phyloP scores from a whole-genome alignment of 108 stramenopile genomes.

The Cyclotella atomus region DNA sequence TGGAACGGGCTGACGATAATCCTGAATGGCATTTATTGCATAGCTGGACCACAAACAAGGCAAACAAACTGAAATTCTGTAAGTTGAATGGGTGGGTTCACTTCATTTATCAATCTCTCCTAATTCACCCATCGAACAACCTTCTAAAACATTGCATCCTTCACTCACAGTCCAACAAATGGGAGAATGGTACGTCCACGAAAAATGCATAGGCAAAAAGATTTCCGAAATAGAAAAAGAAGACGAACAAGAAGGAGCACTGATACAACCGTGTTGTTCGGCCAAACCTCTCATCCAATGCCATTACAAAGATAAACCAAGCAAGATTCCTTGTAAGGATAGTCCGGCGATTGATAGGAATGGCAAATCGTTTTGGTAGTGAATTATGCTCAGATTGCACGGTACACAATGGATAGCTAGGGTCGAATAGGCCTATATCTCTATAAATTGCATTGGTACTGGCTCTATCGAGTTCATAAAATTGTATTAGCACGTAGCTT shows the following conservation, averaged over 20 bases:
- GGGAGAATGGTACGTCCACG: constrained; percentile 77
- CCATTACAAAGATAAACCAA: constrained; percentile 84
- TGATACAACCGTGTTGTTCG: constrained; percentile 62
- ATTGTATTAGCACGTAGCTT: too few relatives aligned
- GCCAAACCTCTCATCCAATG: constrained; percentile 67
- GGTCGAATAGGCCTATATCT: too few relatives aligned
- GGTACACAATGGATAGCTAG: too few relatives aligned
- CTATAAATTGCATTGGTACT: too few relatives aligned
- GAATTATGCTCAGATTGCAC: too few relatives aligned
- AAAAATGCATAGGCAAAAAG: constrained; percentile 52
- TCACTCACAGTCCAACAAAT: constrained; percentile 81
- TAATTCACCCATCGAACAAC: too few relatives aligned
- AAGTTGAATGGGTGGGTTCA: too few relatives aligned
- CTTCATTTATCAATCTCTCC: too few relatives aligned
- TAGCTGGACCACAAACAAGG: constrained; percentile 85
- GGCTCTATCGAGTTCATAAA: too few relatives aligned
- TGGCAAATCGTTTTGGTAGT: constrained; percentile 31
- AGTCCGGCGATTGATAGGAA: constrained; percentile 60
- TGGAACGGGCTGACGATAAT: too few relatives aligned
- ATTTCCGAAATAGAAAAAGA: constrained; percentile 24
- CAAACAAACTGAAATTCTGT: constrained; percentile 79
- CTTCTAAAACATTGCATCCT: too few relatives aligned
- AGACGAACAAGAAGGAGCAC: constrained; percentile 10
- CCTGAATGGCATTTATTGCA: too few relatives aligned
- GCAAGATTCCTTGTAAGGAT: constrained; percentile 69